Conservation (phyloP, 371 early-diverging fungal species). For the Circinella minor region DNA sequence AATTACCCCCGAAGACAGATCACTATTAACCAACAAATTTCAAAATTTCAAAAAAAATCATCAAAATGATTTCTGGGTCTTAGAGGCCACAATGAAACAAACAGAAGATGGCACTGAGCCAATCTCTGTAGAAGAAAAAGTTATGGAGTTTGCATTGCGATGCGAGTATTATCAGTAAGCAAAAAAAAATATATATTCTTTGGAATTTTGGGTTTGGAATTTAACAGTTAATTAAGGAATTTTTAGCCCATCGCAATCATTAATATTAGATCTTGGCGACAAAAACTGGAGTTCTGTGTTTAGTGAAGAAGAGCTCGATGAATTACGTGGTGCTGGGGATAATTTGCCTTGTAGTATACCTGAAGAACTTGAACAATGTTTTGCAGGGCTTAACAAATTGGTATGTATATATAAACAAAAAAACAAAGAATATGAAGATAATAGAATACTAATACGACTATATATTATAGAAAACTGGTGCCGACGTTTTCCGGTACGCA, state of each 20-base stretch:
- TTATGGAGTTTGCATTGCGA: constrained; percentile 6
- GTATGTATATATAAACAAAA: too few species aligned
- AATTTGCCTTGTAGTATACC: too few species aligned
- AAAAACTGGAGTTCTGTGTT: constrained; percentile 2
- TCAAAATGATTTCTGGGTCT: background rate
- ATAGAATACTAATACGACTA: too few species aligned
- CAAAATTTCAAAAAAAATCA: background rate
- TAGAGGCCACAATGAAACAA: background rate
- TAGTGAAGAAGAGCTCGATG: constrained; percentile 3
- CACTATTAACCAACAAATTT: background rate
- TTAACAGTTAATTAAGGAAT: background rate
- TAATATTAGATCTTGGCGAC: constrained; percentile 8
- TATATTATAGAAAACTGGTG: too few species aligned
- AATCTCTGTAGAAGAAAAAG: constrained; percentile 10
- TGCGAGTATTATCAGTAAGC: constrained; percentile 13
- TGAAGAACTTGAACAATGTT: too few species aligned
- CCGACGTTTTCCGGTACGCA: too few species aligned
- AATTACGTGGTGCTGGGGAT: background rate
- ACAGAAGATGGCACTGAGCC: background rate
- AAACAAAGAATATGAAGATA: too few species aligned
- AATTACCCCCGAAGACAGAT: too few species aligned
- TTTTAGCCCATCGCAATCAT: constrained; percentile 1
- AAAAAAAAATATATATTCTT: too few species aligned
- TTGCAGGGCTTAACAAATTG: too few species aligned
- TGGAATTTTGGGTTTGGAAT: too few species aligned